These are phyloP conservation scores for Pseudogymnoascus pannorum DNA, from an alignment of 2,329 filamentous ascomycete genomes.

Conservation along the genomic window DNA sequence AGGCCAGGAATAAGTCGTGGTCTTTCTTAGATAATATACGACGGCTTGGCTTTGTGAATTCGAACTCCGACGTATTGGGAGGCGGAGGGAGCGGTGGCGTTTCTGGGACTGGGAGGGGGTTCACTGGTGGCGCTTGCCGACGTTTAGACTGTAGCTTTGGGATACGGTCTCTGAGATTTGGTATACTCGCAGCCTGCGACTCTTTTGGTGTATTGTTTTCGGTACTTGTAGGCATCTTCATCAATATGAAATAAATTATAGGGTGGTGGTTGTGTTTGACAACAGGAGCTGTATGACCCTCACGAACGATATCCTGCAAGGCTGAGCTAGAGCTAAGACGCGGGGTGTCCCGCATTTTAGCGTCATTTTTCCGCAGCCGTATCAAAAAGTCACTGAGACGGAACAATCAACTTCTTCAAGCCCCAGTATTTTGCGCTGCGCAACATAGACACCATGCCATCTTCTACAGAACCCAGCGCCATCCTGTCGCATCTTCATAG, in stretches of 20 bases:
- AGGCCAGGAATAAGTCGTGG: conserved; percentile 73
- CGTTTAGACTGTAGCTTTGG: conserved; percentile 62
- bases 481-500: conserved; percentile 54
- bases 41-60: conserved; percentile 61
- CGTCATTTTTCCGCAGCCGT: conserved; percentile 7
- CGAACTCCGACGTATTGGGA: conserved; percentile 51
- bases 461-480: conserved; percentile 38
- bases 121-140: conserved; percentile 44
- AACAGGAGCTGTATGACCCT: neutral
- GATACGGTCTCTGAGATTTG: conserved; percentile 49
- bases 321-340: conserved; percentile 9
- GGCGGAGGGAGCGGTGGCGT: conserved; percentile 68
- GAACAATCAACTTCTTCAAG: conserved; percentile 1
- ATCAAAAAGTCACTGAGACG: conserved; percentile 9
- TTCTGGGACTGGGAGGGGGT: conserved; percentile 58
- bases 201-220: conserved; percentile 10
- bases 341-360: conserved; percentile 13
- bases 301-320: neutral
- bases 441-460: conserved; percentile 34
- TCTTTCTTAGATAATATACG: conserved; percentile 77
- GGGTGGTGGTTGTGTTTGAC: conserved; percentile 14
- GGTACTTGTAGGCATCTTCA: conserved; percentile 23
- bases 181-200: conserved; percentile 26
- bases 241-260: neutral
- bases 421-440: neutral